These are phyloP conservation scores for Capsicum chinense DNA, from an alignment of 257 asterid genomes.

Conservation along the genomic window DNA sequence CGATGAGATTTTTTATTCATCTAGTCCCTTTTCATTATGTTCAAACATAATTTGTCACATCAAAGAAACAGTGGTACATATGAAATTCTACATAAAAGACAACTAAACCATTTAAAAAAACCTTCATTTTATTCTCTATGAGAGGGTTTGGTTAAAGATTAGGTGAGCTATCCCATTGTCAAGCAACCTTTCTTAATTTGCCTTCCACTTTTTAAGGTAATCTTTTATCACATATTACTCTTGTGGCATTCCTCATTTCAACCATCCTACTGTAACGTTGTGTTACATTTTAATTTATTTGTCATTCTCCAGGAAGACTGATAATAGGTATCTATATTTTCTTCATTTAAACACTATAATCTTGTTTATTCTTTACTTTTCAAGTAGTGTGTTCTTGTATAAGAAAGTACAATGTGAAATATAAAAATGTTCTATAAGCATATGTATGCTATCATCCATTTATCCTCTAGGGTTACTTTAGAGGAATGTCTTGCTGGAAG, in stretches of 20 bases:
- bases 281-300: neutral
- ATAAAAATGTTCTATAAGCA: neutral
- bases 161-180: too few relatives aligned
- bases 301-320: conserved; percentile 3
- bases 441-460: neutral
- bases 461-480: neutral
- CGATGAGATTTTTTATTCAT: neutral
- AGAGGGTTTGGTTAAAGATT: too few relatives aligned
- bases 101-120: neutral
- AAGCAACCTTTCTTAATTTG: too few relatives aligned
- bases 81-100: neutral
- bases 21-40: neutral
- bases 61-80: neutral
- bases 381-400: neutral
- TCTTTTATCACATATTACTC: too few relatives aligned
- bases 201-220: too few relatives aligned
- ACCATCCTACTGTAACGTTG: neutral
- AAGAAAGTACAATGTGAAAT: neutral
- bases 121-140: neutral
- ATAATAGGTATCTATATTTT: neutral
- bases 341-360: neutral
- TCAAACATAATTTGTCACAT: neutral
- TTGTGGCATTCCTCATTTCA: neutral
- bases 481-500: neutral
- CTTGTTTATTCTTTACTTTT: neutral